Evolutionary conservation across 129 eudicot genomes (phyloP), one percentile per base, ranked within the genome.

Genomic region (Silybum marianum): DNA sequence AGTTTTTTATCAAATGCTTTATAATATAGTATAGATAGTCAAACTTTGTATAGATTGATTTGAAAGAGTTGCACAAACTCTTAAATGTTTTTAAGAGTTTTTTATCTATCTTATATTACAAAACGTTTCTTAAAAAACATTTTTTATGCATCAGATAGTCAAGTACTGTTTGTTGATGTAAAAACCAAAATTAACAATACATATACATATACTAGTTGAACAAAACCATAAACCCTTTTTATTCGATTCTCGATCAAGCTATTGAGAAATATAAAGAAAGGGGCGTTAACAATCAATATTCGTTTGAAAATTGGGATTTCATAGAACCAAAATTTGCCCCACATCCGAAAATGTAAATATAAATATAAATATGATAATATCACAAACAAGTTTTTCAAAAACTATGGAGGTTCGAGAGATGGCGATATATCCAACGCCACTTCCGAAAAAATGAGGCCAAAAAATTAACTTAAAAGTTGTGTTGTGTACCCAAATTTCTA

Each of bases 261-360:
- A 40, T 26, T 19, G 69, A 72, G 69, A 72, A 12, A 74, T 19
- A 67, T 13, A 22, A 63, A 19, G 67, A 16, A 62, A 60, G 68
- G 36, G 51, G 72, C 72, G 38, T 77, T 23, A 54, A 34, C 25
- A 19, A 83, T 2, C 30, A 58, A 58, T n/a, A 19, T 72, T 2
- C 30, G 79, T 30, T 72, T 60, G 73, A 69, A 26, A 14, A 30
- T 12, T 67, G 19, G 16, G 32, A 54, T 30, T 26, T 34, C 21
- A 6, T 85, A 28, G 21, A 77, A 38, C 88, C 77, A 85, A 85
- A 81, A 46, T 77, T 76, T 80, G 65, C 79, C 80, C 85, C 79
- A 44, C 71, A 72, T 48, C 13, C 13, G 0, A 72, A 72, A 72
- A 32, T 7, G 71, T 72, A 40, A 4, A 42, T 39, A 39, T 21